Conservation (phyloP, 192 early-diverging fungal genomes). For the Fimicolochytrium jonesii region DNA sequence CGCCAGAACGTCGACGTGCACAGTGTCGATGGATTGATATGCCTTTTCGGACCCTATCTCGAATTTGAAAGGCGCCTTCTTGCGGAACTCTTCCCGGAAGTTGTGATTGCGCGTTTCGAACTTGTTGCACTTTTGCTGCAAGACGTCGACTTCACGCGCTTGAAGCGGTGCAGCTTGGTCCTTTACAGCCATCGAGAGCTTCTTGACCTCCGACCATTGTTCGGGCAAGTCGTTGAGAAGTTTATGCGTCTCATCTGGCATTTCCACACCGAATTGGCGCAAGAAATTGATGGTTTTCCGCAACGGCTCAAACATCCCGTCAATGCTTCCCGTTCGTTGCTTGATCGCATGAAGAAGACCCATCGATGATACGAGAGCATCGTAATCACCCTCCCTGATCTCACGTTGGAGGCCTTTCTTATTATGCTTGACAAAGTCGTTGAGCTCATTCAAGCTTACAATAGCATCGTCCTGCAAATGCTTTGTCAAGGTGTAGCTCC, state of each 20-base stretch:
- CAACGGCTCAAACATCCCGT: conserved; percentile 61
- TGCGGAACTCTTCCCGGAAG: conserved; percentile 61
- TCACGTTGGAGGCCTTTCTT: conserved; percentile 52
- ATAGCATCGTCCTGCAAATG: conserved; percentile 57
- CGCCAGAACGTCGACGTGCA: conserved; percentile 50
- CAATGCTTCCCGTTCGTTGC: conserved; percentile 50
- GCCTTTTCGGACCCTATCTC: conserved; percentile 47
- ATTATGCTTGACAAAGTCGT: conserved; percentile 50
- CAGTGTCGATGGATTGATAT: conserved; percentile 48
- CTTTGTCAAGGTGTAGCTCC: conserved; percentile 64
- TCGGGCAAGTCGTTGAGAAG: conserved; percentile 62
- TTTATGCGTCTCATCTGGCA: conserved; percentile 64
- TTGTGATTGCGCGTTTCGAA: conserved; percentile 62
- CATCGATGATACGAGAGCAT: conserved; percentile 52
- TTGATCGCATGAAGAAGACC: conserved; percentile 61
- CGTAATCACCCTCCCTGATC: conserved; percentile 63
- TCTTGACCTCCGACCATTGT: conserved; percentile 63
- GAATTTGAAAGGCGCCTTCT: conserved; percentile 70
- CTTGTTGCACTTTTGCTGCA: conserved; percentile 66
- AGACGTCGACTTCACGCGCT: conserved; percentile 58
- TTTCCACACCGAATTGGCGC: conserved; percentile 59
- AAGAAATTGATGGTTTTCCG: conserved; percentile 62
- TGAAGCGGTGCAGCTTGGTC: conserved; percentile 62
- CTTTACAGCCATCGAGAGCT: conserved; percentile 56
- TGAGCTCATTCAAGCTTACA: conserved; percentile 54